A percentile compares a stretch with the other conserved stretches of the same genome.
Evolutionary conservation across 169 alveolate genomes (phyloP).

Genomic region (Eimeria nieschulzi): DNA sequence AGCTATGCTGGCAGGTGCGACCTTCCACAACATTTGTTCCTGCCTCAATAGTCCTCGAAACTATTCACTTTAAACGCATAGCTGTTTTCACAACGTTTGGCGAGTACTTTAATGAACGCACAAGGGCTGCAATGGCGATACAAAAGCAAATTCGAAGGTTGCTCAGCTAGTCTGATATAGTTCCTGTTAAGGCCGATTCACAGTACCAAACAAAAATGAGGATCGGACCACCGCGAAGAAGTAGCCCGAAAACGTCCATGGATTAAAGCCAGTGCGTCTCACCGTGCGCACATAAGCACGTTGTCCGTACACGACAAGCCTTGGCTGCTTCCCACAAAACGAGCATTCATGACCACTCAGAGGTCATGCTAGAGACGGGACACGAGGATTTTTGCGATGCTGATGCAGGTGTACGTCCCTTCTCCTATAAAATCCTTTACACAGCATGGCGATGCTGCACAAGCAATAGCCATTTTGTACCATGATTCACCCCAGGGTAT

Average conservation of each 20-base stretch:
- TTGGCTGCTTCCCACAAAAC: background rate
- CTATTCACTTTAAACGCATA: no score
- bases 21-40: conserved; percentile 41
- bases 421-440: conserved; percentile 53
- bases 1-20: conserved; percentile 60
- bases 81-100: no score
- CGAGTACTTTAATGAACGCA: no score
- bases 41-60: background rate
- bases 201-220: no score
- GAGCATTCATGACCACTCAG: background rate
- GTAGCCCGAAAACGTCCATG: no score
- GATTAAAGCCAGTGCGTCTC: background rate
- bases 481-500: conserved; percentile 59
- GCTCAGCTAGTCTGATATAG: no score
- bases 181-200: no score
- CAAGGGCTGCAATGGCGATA: no score
- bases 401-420: conserved; percentile 59
- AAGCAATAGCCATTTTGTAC: conserved; percentile 62
- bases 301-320: conserved; percentile 53
- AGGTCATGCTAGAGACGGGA: conserved; percentile 24
- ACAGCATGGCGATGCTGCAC: conserved; percentile 53
- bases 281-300: background rate
- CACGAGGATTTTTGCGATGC: conserved; percentile 42
- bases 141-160: no score
- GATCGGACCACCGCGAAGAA: no score